A percentile compares a stretch with the other conserved stretches of the same genome.
phyloP scores from a whole-genome alignment of 2,329 filamentous ascomycete genomes.

The Arthrobotrys sphaeroides region DNA sequence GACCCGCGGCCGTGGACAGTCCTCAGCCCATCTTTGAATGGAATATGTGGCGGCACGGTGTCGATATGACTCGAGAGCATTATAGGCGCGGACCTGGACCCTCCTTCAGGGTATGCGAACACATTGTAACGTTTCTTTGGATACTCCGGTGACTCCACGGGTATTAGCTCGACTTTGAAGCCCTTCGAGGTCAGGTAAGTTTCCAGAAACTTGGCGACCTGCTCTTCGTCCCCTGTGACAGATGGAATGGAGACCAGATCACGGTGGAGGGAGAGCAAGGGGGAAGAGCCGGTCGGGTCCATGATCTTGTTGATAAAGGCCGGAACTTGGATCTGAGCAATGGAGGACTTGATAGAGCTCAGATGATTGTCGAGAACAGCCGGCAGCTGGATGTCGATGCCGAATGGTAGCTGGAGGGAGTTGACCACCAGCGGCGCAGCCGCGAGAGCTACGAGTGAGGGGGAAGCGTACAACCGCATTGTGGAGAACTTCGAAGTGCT shows the following conservation, averaged over 20 bases:
- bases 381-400: constrained; percentile 26
- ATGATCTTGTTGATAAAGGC: constrained; percentile 48
- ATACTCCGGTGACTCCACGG: constrained; percentile 59
- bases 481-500: not conserved
- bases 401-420: constrained; percentile 49
- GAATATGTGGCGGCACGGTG: constrained; percentile 76
- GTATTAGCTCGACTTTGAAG: constrained; percentile 72
- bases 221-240: constrained; percentile 73
- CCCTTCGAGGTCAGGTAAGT: constrained; percentile 71
- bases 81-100: constrained; percentile 67
- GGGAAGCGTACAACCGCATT: constrained; percentile 47
- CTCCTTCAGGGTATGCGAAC: constrained; percentile 70
- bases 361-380: constrained; percentile 30
- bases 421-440: constrained; percentile 42
- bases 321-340: constrained; percentile 41
- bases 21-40: constrained; percentile 66
- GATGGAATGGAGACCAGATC: constrained; percentile 79
- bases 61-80: constrained; percentile 86
- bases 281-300: constrained; percentile 55
- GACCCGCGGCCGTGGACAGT: constrained; percentile 76
- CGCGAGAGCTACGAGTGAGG: constrained; percentile 38
- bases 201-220: constrained; percentile 74
- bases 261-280: constrained; percentile 77
- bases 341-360: constrained; percentile 25
- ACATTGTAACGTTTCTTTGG: constrained; percentile 75